phyloP scores from a whole-genome alignment of 352 stramenopile species.

The Globisporangium takayamanum region DNA sequence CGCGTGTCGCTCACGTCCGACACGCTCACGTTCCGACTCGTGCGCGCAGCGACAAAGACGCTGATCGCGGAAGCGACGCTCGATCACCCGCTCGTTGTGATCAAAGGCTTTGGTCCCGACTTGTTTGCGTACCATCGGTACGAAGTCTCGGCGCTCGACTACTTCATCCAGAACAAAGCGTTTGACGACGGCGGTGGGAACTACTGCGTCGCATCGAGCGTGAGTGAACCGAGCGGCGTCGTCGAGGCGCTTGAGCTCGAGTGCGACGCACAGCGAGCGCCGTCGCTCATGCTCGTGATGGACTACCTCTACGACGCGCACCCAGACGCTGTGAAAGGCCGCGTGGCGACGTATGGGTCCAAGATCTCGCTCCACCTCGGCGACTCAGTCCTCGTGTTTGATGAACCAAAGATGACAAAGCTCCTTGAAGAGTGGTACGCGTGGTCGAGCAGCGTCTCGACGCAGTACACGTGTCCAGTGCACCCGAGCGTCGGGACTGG shows the following conservation, averaged over 20 bases:
- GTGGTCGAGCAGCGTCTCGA: slow-evolving; percentile 52
- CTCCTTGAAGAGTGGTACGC: slow-evolving; percentile 57
- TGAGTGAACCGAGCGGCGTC: slow-evolving; percentile 19
- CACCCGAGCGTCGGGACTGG: slow-evolving; percentile 19
- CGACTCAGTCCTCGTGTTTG: slow-evolving; percentile 64
- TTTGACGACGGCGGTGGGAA: slow-evolving; percentile 27
- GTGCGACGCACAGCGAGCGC: slow-evolving; percentile 8
- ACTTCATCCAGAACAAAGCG: slow-evolving; percentile 73
- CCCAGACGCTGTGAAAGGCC: slow-evolving; percentile 37
- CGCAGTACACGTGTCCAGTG: slow-evolving; percentile 26
- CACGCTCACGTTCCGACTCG: slow-evolving; percentile 58
- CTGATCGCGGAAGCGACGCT: slow-evolving; percentile 57
- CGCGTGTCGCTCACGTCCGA: slow-evolving; percentile 47
- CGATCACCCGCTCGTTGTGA: slow-evolving; percentile 37
- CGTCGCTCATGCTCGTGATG: slow-evolving; percentile 49
- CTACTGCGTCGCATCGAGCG: slow-evolving; percentile 76
- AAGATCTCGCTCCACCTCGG: slow-evolving; percentile 64
- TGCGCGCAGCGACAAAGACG: slow-evolving; percentile 55
- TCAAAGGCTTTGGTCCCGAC: slow-evolving; percentile 68
- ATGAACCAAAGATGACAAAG: slow-evolving; percentile 62
- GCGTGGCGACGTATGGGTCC: slow-evolving; percentile 59
- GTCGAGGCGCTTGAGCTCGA: neutral
- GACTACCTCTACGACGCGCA: slow-evolving; percentile 65
- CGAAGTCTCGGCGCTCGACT: slow-evolving; percentile 51
- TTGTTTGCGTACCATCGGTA: slow-evolving; percentile 83